phyloP scores from a whole-genome alignment of 169 alveolate genomes.

The Eimeria necatrix region DNA sequence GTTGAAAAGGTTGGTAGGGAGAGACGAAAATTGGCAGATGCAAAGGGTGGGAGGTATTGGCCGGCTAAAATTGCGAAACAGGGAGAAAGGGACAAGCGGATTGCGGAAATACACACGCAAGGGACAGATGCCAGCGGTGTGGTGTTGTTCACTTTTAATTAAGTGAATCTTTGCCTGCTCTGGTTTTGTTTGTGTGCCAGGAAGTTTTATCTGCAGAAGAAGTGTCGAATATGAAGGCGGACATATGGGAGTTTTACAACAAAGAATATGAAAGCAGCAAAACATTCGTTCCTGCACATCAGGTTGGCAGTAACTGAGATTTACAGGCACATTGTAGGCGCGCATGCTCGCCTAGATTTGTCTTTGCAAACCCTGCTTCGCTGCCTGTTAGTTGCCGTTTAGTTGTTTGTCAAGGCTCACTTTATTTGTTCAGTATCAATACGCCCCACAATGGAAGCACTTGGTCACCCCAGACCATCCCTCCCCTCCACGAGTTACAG shows the following conservation, averaged over 20 bases:
- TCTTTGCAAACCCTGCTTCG: background rate
- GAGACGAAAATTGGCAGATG: background rate
- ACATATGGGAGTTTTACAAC: constrained; percentile 86
- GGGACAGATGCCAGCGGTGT: background rate
- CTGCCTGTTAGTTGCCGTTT: background rate
- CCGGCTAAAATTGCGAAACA: background rate
- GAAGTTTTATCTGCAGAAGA: constrained; percentile 89
- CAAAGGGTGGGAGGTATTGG: background rate
- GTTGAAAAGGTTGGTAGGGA: background rate
- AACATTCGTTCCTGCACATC: constrained; percentile 80
- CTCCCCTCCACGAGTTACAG: constrained; percentile 79
- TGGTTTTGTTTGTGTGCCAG: constrained; percentile 58
- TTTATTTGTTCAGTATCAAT: constrained; percentile 71
- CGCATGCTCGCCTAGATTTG: background rate
- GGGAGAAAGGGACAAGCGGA: background rate
- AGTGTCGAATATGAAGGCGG: constrained; percentile 86
- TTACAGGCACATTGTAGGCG: background rate
- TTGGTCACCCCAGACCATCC: constrained; percentile 82
- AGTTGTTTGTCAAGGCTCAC: background rate
- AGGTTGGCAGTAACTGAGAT: constrained; percentile 10
- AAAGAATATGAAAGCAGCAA: constrained; percentile 90
- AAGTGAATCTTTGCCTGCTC: background rate
- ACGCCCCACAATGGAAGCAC: constrained; percentile 87
- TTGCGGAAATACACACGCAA: background rate
- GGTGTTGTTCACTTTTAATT: background rate